Evolutionary conservation across 768 basidiomycete genomes (phyloP).

Genomic region (Tubosaeta sp.): DNA sequence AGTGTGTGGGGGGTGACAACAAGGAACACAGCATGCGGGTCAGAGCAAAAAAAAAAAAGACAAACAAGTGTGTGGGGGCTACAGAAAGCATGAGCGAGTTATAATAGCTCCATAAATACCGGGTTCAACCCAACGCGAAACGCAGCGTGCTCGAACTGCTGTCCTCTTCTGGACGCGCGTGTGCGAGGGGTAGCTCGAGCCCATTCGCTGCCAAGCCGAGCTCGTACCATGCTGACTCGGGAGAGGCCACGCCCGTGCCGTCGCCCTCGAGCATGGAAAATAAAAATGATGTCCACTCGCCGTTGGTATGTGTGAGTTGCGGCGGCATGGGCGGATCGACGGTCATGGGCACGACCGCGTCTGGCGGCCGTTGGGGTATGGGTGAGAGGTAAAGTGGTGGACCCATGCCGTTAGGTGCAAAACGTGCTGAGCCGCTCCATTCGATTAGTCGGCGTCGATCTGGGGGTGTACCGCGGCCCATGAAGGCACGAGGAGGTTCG

Average conservation of each 20-base stretch:
- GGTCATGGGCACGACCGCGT: constrained; percentile 21
- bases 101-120: constrained; percentile 30
- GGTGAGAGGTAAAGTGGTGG: constrained; percentile 25
- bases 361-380: constrained; percentile 17
- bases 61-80: not conserved
- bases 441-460: constrained; percentile 27
- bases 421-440: constrained; percentile 25
- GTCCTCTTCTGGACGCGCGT: constrained; percentile 13
- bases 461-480: constrained; percentile 32
- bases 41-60: not conserved
- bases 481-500: constrained; percentile 31
- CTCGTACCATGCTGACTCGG: constrained; percentile 28
- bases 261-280: constrained; percentile 34
- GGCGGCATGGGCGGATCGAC: constrained; percentile 13
- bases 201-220: constrained; percentile 18
- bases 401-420: constrained; percentile 17
- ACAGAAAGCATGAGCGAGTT: constrained; percentile 2
- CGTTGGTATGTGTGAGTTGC: constrained; percentile 10
- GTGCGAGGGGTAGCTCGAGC: constrained; percentile 15
- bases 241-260: constrained; percentile 11
- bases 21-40: not conserved
- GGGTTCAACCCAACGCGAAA: constrained; percentile 27
- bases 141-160: constrained; percentile 28
- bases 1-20: not conserved
- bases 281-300: constrained; percentile 32